Conservation (phyloP, 768 basidiomycete genomes). For the Coprinellus aureogranulatus region DNA sequence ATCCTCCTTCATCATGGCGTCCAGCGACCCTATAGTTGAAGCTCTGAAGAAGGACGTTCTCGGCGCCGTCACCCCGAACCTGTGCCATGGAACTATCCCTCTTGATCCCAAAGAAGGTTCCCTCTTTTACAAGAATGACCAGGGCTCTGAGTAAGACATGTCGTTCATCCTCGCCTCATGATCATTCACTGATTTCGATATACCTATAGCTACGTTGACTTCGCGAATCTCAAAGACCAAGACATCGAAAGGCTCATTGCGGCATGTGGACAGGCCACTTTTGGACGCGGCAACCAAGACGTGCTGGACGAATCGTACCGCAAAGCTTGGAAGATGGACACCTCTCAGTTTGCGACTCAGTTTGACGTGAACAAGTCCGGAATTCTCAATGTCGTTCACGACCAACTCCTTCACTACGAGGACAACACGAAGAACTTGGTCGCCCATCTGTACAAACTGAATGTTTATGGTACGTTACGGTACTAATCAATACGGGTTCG, state of each 20-base stretch:
- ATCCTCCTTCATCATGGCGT: no score
- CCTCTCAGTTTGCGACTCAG: constrained; percentile 15
- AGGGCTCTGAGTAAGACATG: neutral
- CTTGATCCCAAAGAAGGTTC: neutral
- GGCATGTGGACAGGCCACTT: constrained; percentile 23
- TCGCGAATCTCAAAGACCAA: neutral
- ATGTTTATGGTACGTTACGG: constrained; percentile 31
- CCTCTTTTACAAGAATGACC: neutral
- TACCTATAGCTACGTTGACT: neutral
- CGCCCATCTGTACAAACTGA: constrained; percentile 30
- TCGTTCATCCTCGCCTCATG: neutral
- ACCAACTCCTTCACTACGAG: constrained; percentile 15
- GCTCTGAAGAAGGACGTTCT: neutral
- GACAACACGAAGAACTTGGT: constrained; percentile 20
- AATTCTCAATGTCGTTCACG: constrained; percentile 12
- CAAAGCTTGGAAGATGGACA: constrained; percentile 25
- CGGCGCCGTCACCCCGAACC: neutral
- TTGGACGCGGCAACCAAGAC: constrained; percentile 21
- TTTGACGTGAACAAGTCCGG: constrained; percentile 15
- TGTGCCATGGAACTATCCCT: neutral
- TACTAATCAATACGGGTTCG: neutral
- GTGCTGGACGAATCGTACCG: constrained; percentile 27
- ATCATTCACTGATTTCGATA: neutral
- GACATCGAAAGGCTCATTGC: constrained; percentile 12
- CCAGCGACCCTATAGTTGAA: neutral